These are phyloP conservation scores for Lupinus albus DNA, from an alignment of 306 rosid genomes.

Conservation along the genomic window DNA sequence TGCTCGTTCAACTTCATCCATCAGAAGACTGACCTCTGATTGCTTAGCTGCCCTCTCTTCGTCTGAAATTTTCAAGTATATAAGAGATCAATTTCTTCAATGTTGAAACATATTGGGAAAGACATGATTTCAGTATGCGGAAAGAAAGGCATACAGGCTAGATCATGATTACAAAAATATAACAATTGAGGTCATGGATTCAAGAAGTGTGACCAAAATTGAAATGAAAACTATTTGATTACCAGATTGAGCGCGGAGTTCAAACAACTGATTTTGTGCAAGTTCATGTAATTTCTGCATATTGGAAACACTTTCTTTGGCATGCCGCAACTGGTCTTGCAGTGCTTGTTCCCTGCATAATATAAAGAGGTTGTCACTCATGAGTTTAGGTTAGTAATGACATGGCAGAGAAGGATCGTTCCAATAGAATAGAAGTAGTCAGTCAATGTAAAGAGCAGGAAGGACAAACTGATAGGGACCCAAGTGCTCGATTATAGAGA, in stretches of 20 bases:
- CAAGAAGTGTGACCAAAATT: conserved; percentile 26
- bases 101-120: conserved; percentile 9
- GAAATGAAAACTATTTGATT: conserved; percentile 37
- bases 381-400: conserved; percentile 23
- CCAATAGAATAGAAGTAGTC: conserved; percentile 8
- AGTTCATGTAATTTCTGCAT: conserved; percentile 94
- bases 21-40: conserved; percentile 79
- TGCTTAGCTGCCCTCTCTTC: conserved; percentile 92
- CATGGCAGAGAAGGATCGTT: conserved; percentile 32
- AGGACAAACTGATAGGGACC: conserved; percentile 18
- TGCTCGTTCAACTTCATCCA: conserved; percentile 65
- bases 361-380: conserved; percentile 30
- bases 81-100: conserved; percentile 17
- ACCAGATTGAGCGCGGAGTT: conserved; percentile 96
- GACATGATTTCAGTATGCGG: conserved; percentile 19
- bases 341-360: conserved; percentile 77
- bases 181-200: conserved; percentile 33
- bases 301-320: conserved; percentile 90
- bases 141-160: conserved; percentile 31
- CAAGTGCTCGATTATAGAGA: conserved; percentile 23
- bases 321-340: conserved; percentile 90
- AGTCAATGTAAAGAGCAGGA: conserved; percentile 24
- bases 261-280: conserved; percentile 95
- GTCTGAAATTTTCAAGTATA: conserved; percentile 49
- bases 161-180: conserved; percentile 16